Evolutionary conservation across 2,329 filamentous ascomycete species (phyloP).

Genomic region (Epichloe sylvatica): DNA sequence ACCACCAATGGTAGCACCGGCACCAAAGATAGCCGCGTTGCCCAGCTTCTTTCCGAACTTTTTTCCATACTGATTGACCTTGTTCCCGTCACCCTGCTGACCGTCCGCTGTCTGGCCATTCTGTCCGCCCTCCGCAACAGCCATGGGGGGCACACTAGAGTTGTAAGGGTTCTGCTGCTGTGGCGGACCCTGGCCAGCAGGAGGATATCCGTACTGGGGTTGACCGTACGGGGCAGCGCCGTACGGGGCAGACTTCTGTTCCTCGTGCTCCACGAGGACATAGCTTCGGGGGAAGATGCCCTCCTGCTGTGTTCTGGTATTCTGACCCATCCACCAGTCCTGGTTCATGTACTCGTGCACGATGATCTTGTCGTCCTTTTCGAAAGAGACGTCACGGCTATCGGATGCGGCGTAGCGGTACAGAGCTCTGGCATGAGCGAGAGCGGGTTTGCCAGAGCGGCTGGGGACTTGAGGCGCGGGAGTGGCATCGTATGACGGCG

Average conservation of each 20-base stretch:
- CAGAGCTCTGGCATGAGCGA: slow-evolving; percentile 64
- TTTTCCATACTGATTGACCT: slow-evolving; percentile 70
- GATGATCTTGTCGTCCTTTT: slow-evolving; percentile 65
- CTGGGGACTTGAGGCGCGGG: slow-evolving; percentile 27
- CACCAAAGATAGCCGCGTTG: slow-evolving; percentile 73
- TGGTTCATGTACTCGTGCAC: slow-evolving; percentile 90
- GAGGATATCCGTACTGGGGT: slow-evolving; percentile 16
- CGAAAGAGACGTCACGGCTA: slow-evolving; percentile 66
- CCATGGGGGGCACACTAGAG: slow-evolving; percentile 62
- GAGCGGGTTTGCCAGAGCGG: slow-evolving; percentile 38
- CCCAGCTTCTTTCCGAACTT: slow-evolving; percentile 92
- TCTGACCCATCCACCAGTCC: slow-evolving; percentile 92
- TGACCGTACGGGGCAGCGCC: slow-evolving; percentile 24
- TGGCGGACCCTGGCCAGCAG: slow-evolving; percentile 23
- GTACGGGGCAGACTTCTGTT: slow-evolving; percentile 20
- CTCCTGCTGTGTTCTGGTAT: slow-evolving; percentile 66
- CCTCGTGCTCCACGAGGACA: slow-evolving; percentile 58
- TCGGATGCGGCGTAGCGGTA: slow-evolving; percentile 74
- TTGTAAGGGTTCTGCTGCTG: slow-evolving; percentile 49
- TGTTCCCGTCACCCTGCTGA: slow-evolving; percentile 34
- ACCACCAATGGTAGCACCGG: slow-evolving; percentile 77
- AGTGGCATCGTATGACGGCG: slow-evolving; percentile 39
- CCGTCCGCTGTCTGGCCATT: slow-evolving; percentile 17
- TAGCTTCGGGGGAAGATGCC: slow-evolving; percentile 96
- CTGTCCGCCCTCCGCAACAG: slow-evolving; percentile 46